Base-by-base conservation (phyloP, 2,329 filamentous ascomycete species). In the Trichoderma asperellum region DNA sequence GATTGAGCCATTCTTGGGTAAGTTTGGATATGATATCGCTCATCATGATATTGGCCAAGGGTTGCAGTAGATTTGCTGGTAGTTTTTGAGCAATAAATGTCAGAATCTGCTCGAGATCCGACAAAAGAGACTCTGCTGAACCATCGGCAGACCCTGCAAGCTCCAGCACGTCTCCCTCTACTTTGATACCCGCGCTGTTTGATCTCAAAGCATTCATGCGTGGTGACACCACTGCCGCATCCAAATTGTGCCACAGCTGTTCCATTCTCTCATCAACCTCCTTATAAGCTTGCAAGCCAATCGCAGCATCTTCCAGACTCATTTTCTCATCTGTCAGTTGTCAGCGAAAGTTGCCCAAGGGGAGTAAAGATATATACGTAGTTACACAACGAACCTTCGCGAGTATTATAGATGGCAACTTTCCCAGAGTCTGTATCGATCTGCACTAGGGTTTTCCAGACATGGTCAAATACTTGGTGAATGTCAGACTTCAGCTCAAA, bases 1-100 rank as follows among this genome's bases (percentile, higher is more conserved):
- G 85, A 37, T 92, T 88, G 8, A 99, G 85, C 91, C 93, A 97
- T 5, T 86, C 83, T 5, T 86, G 86, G 52, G 93, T 90, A 12
- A 97, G 84, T 27, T 88, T 87, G 6, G 88, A 85, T 10, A 90
- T 85, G 11, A 97, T 79, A 49, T 87, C 84, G 0, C 89, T 89
- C 78, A 97, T 87, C 77, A 97, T 87, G 10, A 88, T 86, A 14
- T 86, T 83, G 0, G 92, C 91, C 1, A 97, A 81, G 1, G 87
- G 84, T 58, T 83, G 81, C 1, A 89, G 77, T 6, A 91, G 81
- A 35, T 88, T 84, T 11, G 80, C 68, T 0, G 89, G 88, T 0
- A 91, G 77, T 53, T 81, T 82, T 21, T 81, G 75, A 4, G 84
- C 81, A 2, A 91, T 77, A 73, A 87, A 90, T 1, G 76, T 74